These are phyloP conservation scores for Amaranthus palmeri DNA, from an alignment of 148 eudicot species.

Conservation along the genomic window DNA sequence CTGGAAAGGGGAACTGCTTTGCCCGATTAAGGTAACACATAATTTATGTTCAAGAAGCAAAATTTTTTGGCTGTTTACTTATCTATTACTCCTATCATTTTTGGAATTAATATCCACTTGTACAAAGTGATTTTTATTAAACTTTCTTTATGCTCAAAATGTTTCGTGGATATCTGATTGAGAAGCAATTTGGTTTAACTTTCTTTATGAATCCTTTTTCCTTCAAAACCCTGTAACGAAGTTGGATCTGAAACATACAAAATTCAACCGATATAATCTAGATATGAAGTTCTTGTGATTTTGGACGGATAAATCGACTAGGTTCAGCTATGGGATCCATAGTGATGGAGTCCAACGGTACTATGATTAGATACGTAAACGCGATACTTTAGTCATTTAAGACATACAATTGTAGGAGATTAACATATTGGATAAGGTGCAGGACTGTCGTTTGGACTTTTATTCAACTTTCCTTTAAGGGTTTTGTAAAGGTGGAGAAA, in stretches of 20 bases:
- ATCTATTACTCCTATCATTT: neutral
- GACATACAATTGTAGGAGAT: too few species aligned
- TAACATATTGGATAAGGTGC: neutral
- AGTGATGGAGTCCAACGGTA: too few species aligned
- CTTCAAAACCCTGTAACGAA: too few species aligned
- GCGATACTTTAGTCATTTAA: too few species aligned
- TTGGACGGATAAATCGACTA: neutral
- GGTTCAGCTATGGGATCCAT: neutral
- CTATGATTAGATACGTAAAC: too few species aligned
- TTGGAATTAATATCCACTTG: slow-evolving; percentile 5
- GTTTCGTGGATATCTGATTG: neutral
- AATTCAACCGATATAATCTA: neutral
- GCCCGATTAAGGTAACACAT: slow-evolving; percentile 62
- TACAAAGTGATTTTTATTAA: neutral
- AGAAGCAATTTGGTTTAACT: neutral
- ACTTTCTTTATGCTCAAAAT: too few species aligned
- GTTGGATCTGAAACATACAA: neutral
- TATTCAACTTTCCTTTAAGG: neutral
- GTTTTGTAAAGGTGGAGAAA: too few species aligned
- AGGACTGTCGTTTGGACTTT: neutral
- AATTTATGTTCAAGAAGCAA: neutral
- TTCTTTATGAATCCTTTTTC: too few species aligned
- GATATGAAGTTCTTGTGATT: neutral
- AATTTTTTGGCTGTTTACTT: neutral
- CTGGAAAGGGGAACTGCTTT: slow-evolving; percentile 97